Base-by-base conservation (phyloP, 495 filamentous ascomycete species). In the Parachaetomium inaequale region DNA sequence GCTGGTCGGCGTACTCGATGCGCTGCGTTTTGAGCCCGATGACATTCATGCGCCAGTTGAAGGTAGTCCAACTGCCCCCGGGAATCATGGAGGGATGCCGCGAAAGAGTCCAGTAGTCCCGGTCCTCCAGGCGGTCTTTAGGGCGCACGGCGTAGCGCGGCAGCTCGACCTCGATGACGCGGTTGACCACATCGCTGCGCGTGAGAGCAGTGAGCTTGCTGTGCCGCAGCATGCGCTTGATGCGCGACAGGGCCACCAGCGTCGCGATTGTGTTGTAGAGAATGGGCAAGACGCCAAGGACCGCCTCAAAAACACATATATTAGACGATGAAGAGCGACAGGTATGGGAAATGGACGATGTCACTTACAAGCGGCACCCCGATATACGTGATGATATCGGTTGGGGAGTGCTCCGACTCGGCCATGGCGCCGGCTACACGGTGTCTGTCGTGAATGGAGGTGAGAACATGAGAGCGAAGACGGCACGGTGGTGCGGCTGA, bases 211-310 rank as follows among this genome's bases (percentile, higher is more conserved):
- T 76, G 4, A 87, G 70, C 17, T 75, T 75, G 67, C 80, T 79
- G 47, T 77, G 77, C 19, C 76, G 69, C 5, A 89, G 78, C 63
- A 81, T 80, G 47, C 79, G 78, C 66, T 79, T 80, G 68, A 88
- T 82, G 32, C 79, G 80, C 38, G 81, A 82, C 3, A 85, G 72
- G 4, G 82, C 83, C 12, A 80, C 69, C 34, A 86, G 75, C 4
- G 79, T 84, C 17, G 72, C 66, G 59, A 78, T 66, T 26, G 81
- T 82, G 64, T 85, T 88, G 72, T 86, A 87, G 21, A 88, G 74
- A 58, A 87, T 88, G 0, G 86, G 85, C 7, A 87, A 73, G n/a
- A 87, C 83, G n/a, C 86, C 86, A 10, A 88, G 74, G 8, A 88
- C 84, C 4, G 84, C 85, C 40, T 28, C 26, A 28, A 50, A 19